Conservation (phyloP, 2,329 filamentous ascomycete genomes). For the Thelonectria rubi region DNA sequence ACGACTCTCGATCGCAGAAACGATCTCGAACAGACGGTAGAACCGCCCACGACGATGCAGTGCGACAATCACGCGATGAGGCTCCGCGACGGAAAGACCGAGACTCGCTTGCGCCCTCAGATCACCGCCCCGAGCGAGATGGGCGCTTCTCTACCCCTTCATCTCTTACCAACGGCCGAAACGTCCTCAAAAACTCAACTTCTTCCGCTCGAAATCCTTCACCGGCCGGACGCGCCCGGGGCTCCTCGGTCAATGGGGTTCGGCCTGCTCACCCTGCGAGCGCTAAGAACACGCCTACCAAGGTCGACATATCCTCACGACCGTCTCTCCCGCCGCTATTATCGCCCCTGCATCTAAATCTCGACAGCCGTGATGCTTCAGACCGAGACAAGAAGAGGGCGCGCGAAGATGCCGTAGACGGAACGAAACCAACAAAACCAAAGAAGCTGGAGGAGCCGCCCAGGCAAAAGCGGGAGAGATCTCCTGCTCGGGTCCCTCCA, state of each 20-base stretch:
- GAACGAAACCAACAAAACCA: conserved; percentile 42
- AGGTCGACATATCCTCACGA: conserved; percentile 50
- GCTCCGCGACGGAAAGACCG: conserved; percentile 45
- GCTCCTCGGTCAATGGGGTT: conserved; percentile 55
- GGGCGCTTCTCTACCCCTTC: conserved; percentile 37
- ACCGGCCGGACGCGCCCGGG: conserved; percentile 51
- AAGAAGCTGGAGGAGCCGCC: conserved; percentile 43
- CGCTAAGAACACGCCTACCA: conserved; percentile 50
- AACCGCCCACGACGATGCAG: conserved; percentile 46
- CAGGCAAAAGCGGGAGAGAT: conserved; percentile 50
- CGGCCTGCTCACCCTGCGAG: conserved; percentile 46
- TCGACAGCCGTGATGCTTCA: conserved; percentile 51
- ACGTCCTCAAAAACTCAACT: conserved; percentile 44
- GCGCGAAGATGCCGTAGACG: conserved; percentile 43
- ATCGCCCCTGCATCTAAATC: conserved; percentile 60
- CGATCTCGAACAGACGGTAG: conserved; percentile 53
- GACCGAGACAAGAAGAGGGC: conserved; percentile 48
- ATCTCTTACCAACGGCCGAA: conserved; percentile 50
- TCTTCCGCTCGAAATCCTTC: conserved; percentile 44
- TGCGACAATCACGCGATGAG: conserved; percentile 47
- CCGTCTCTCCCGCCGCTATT: conserved; percentile 60
- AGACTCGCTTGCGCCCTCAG: conserved; percentile 41
- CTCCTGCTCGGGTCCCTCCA: conserved; percentile 54
- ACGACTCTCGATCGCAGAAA: conserved; percentile 56
- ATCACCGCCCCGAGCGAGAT: conserved; percentile 44